A percentile compares a stretch with the other conserved stretches of the same genome.
Conservation (phyloP, 306 rosid genomes). For the Morella rubra region DNA sequence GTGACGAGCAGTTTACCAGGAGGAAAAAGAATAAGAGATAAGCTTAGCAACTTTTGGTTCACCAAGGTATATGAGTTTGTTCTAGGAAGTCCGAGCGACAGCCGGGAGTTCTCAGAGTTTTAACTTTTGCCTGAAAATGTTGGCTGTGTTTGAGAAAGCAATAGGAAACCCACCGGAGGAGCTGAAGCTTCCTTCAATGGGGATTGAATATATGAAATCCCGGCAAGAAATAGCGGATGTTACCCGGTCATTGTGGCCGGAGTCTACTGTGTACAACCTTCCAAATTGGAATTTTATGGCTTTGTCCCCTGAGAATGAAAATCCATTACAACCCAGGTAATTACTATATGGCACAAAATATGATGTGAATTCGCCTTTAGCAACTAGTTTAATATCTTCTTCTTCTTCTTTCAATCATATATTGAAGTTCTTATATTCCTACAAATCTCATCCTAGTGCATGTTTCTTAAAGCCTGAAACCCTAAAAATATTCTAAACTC, state of each 20-base stretch:
- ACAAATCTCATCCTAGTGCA: background rate
- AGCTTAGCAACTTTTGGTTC: background rate
- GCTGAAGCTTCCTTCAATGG: conserved; percentile 43
- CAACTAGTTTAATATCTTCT: too few species aligned
- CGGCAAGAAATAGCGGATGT: conserved; percentile 32
- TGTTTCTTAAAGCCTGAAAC: background rate
- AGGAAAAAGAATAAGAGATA: background rate
- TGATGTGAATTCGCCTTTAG: background rate
- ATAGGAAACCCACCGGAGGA: conserved; percentile 55
- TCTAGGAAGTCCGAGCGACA: background rate
- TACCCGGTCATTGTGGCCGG: conserved; percentile 37
- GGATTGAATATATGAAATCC: conserved; percentile 29
- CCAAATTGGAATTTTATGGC: conserved; percentile 56
- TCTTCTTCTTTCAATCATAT: too few species aligned
- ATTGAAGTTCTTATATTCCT: background rate
- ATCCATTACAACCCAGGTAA: conserved; percentile 51
- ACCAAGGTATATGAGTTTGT: too few species aligned
- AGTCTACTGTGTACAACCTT: conserved; percentile 40
- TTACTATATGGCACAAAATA: background rate
- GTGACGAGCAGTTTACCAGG: background rate
- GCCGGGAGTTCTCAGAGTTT: background rate
- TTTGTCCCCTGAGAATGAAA: conserved; percentile 32
- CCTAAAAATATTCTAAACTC: background rate
- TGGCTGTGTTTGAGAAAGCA: conserved; percentile 51
- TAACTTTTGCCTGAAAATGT: conserved; percentile 32